phyloP scores from a whole-genome alignment of 2,329 filamentous ascomycete species.

The Aspergillus brasiliensis region DNA sequence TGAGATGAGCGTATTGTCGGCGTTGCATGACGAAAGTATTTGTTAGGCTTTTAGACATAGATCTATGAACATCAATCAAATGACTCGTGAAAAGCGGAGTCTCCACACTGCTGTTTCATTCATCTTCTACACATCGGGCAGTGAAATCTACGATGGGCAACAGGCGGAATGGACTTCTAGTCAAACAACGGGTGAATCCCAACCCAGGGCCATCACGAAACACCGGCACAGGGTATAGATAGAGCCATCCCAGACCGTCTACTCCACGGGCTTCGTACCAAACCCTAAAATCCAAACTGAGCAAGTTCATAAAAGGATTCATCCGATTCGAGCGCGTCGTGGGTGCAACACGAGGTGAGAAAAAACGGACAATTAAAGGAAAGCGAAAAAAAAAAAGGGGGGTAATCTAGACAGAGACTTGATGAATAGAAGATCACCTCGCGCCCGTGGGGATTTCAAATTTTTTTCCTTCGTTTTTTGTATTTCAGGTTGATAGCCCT shows the following conservation, averaged over 20 bases:
- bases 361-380: neutral
- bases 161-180: too few relatives aligned
- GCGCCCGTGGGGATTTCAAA: constrained; percentile 32
- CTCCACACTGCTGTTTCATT: neutral
- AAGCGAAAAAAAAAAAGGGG: neutral
- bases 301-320: neutral
- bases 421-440: constrained; percentile 1
- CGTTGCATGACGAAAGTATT: neutral
- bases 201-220: neutral
- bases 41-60: neutral
- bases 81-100: neutral
- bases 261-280: neutral
- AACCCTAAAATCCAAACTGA: too few relatives aligned
- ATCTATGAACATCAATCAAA: neutral
- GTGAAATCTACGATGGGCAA: neutral
- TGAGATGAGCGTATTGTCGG: neutral
- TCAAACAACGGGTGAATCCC: neutral
- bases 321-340: neutral
- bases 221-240: neutral
- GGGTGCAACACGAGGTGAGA: too few relatives aligned
- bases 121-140: neutral
- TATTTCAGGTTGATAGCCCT: constrained; percentile 29
- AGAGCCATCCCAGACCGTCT: neutral
- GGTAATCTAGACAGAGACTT: neutral
- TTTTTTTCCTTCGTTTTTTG: constrained; percentile 27